phyloP scores from a whole-genome alignment of 2,329 filamentous ascomycete species.

The Exutisphaerella laricina region DNA sequence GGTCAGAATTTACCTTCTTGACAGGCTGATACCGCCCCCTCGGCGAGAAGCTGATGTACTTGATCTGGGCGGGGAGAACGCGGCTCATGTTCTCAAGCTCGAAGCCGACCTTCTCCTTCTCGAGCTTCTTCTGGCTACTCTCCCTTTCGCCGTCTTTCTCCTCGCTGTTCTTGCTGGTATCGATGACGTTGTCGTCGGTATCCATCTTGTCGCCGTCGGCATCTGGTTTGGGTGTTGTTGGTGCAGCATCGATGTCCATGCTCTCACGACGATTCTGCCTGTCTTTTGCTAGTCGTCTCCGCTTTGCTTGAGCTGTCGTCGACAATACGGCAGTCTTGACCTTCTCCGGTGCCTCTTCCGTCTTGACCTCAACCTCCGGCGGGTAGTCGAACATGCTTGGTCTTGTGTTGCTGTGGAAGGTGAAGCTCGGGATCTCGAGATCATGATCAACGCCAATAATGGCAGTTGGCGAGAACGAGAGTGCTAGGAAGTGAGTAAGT shows the following conservation, averaged over 20 bases:
- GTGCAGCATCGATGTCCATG: constrained; percentile 86
- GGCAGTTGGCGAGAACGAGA: constrained; percentile 94
- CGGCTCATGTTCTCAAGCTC: constrained; percentile 96
- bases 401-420: constrained; percentile 90
- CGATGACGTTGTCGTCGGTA: constrained; percentile 41
- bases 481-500: constrained; percentile 90
- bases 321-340: constrained; percentile 94
- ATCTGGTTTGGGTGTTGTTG: constrained; percentile 64
- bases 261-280: constrained; percentile 81
- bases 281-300: constrained; percentile 90
- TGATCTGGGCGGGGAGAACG: constrained; percentile 85
- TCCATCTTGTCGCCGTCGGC: constrained; percentile 76
- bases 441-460: constrained; percentile 94
- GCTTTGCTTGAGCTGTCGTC: constrained; percentile 94
- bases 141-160: constrained; percentile 52
- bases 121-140: constrained; percentile 73
- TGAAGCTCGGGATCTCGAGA: constrained; percentile 87
- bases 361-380: constrained; percentile 90
- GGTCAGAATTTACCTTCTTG: constrained; percentile 60
- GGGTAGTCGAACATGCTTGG: constrained; percentile 98
- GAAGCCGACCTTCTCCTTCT: constrained; percentile 96
- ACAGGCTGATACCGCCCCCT: constrained; percentile 84
- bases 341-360: constrained; percentile 86
- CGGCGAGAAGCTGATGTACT: constrained; percentile 88
- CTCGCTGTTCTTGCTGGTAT: constrained; percentile 35